Evolutionary conservation across 2,329 filamentous ascomycete species (phyloP), one percentile per base, ranked within the genome.

Genomic region (Xylariaceae sp.): DNA sequence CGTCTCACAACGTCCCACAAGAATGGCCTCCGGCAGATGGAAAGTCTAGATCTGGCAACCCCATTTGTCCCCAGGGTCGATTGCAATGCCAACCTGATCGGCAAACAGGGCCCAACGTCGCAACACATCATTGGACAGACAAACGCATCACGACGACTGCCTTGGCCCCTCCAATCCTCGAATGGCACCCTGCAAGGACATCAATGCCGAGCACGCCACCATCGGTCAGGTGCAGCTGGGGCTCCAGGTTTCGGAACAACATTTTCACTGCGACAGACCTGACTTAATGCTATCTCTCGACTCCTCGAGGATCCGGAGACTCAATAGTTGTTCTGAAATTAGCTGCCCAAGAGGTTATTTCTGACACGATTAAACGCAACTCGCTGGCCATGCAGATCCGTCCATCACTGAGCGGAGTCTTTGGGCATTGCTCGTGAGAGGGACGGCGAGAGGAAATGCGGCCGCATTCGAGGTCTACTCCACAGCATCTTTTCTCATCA

Each of bases 401-500:
- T 89, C 82, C 2, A 65, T 89, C 22, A 71, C 88, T 44, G 80
- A 90, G 62, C 87, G 0, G 86, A 90, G 65, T 77, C 76, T 9
- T 71, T 86, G 32, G 64, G 67, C 19, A 88, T 89, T 52, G 87
- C 87, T 3, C 70, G 71, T 5, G 64, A 73, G 13, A 72, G 84
- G 29, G 87, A 91, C 61, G 66, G 64, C 0, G 86, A 90, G 68
- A 78, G 87, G 16, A 64, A 67, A 12, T 63, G 70, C 1, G 84
- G 84, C 21, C 73, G 71, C 37, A 67, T 84, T 9, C 78, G 84
- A n/a, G 80, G 86, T 1, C 81, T 82, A 1, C 75, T 92, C 1
- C 87, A 91, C 66, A 87, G 87, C 2, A 88, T 92, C 41, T 0
- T 88, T 88, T 66, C 74, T 86, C 2, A 80, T 89, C 59, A 91